Percentiles rank a stretch among this genome's conserved stretches.
Evolutionary conservation across 2,329 filamentous ascomycete genomes (phyloP).

Genomic region (Fusarium sp.): DNA sequence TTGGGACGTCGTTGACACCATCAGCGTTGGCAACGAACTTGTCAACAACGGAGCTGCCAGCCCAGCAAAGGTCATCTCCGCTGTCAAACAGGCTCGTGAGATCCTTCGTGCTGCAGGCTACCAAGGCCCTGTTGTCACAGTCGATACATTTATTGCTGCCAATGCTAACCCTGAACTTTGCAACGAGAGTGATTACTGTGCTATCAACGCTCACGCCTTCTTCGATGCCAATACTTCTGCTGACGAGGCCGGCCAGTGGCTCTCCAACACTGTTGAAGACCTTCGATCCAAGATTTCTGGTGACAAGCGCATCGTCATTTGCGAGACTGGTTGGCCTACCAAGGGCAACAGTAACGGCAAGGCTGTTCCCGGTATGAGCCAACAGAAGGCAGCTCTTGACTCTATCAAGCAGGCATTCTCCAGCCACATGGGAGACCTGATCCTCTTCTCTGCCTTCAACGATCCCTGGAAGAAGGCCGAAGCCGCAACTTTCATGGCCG

Average conservation of each 20-base stretch:
- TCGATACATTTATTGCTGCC: constrained; percentile 82
- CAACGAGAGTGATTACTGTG: constrained; percentile 79
- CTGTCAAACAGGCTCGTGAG: constrained; percentile 67
- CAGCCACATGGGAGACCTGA: constrained; percentile 62
- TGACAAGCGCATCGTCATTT: constrained; percentile 75
- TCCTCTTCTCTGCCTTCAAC: constrained; percentile 85
- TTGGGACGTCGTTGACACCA: constrained; percentile 76
- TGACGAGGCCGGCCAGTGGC: constrained; percentile 73
- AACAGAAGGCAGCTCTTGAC: constrained; percentile 74
- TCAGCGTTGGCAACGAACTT: constrained; percentile 84
- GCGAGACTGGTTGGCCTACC: constrained; percentile 88
- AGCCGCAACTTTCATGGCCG: constrained; percentile 72
- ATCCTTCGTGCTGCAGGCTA: constrained; percentile 73
- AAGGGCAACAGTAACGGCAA: constrained; percentile 72
- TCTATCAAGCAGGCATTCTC: constrained; percentile 72
- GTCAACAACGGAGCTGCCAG: constrained; percentile 73
- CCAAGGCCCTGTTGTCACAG: constrained; percentile 78
- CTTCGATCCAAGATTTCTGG: constrained; percentile 58
- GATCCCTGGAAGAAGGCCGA: constrained; percentile 80
- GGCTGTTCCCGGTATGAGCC: constrained; percentile 75
- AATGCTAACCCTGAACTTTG: constrained; percentile 76
- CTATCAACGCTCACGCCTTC: constrained; percentile 86
- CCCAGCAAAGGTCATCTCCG: constrained; percentile 65
- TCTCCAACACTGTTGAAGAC: constrained; percentile 64
- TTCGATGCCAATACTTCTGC: constrained; percentile 76